phyloP scores from a whole-genome alignment of 176 grass and related monocot species.

The Thinopyrum elongatum region DNA sequence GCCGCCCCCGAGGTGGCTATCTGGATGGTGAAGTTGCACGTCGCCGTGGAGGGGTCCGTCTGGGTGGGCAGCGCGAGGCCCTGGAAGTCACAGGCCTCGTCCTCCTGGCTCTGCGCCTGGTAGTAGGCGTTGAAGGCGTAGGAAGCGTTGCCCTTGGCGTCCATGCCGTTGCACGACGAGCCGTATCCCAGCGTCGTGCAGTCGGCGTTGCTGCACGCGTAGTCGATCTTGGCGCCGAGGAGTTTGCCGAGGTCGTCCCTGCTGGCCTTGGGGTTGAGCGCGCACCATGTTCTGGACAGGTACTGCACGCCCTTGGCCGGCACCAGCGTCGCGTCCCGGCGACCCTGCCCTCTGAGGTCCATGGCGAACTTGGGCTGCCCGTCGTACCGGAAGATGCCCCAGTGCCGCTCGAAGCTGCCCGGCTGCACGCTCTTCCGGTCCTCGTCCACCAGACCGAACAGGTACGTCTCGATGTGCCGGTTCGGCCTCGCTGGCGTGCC shows the following conservation, averaged over 20 bases:
- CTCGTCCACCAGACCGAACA: background rate
- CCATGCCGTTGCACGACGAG: slow-evolving; percentile 67
- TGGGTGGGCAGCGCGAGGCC: slow-evolving; percentile 51
- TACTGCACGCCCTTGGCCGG: too few relatives aligned
- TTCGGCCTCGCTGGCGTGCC: background rate
- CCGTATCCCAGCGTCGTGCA: slow-evolving; percentile 68
- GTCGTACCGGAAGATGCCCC: background rate
- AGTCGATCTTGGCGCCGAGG: background rate
- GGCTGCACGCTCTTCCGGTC: background rate
- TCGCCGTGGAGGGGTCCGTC: slow-evolving; percentile 50
- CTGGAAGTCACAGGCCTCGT: slow-evolving; percentile 53
- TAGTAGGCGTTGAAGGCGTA: slow-evolving; percentile 82
- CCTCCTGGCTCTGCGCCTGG: slow-evolving; percentile 59
- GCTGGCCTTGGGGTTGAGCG: too few relatives aligned
- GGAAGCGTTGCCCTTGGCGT: slow-evolving; percentile 54
- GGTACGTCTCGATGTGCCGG: background rate
- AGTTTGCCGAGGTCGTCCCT: too few relatives aligned
- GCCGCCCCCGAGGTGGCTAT: background rate
- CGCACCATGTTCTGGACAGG: too few relatives aligned
- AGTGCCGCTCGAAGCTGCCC: background rate
- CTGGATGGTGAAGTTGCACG: slow-evolving; percentile 30
- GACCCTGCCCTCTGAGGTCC: background rate
- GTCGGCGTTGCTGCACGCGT: slow-evolving; percentile 30
- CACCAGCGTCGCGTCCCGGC: too few relatives aligned
- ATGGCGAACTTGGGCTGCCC: background rate